phyloP scores from a whole-genome alignment of 371 early-diverging fungal species.

The Mucor plumbeus region DNA sequence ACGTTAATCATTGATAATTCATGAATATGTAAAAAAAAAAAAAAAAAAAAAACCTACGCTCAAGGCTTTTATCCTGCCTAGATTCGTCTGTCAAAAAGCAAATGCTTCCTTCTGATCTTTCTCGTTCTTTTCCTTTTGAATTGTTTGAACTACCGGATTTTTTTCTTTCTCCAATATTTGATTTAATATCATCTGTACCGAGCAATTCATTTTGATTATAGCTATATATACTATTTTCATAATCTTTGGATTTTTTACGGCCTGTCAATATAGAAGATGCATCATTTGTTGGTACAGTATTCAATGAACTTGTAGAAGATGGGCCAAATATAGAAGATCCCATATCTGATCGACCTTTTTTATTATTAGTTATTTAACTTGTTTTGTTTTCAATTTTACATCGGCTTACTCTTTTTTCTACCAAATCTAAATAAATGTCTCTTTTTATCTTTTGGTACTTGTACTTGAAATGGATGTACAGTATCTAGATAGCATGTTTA shows the following conservation, averaged over 20 bases:
- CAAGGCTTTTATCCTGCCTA: slow-evolving; percentile 8
- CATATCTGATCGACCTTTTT: slow-evolving; percentile 31
- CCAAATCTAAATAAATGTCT: slow-evolving; percentile 40
- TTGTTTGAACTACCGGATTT: slow-evolving; percentile 22
- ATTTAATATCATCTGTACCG: not conserved
- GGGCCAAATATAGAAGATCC: slow-evolving; percentile 12
- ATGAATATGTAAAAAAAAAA: not conserved
- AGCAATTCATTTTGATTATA: slow-evolving; percentile 8
- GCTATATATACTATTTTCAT: slow-evolving; percentile 17
- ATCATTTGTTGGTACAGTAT: not conserved
- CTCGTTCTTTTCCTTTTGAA: slow-evolving; percentile 27
- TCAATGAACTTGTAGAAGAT: slow-evolving; percentile 11
- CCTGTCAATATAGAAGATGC: slow-evolving; percentile 9
- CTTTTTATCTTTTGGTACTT: slow-evolving; percentile 40
- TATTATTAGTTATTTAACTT: not conserved
- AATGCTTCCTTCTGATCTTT: slow-evolving; percentile 18
- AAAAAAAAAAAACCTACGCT: not conserved
- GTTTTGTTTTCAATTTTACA: too few species aligned
- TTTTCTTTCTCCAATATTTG: slow-evolving; percentile 14
- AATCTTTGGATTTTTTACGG: slow-evolving; percentile 30
- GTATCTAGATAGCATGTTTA: not conserved
- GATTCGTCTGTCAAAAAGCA: slow-evolving; percentile 16
- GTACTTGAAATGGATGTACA: slow-evolving; percentile 21
- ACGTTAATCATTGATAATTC: not conserved
- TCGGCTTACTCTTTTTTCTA: slow-evolving; percentile 42